Conservation (phyloP, 176 grass and related monocot species). For the Oryza brachyantha region DNA sequence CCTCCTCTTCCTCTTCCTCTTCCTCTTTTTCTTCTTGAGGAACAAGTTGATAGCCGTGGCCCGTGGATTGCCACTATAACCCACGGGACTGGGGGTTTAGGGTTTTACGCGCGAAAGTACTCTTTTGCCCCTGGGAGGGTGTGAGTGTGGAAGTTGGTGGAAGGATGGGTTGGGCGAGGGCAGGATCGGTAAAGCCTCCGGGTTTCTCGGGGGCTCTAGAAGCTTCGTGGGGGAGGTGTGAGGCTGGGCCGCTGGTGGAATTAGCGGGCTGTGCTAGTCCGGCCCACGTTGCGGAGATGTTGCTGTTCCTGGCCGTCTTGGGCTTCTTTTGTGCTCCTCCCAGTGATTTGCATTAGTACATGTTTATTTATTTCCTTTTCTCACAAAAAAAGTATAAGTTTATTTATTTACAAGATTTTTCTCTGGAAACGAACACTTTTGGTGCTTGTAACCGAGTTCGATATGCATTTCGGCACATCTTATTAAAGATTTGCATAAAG, state of each 20-base stretch:
- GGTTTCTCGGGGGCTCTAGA: not conserved
- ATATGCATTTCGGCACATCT: too few relatives aligned
- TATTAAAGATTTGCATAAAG: not conserved
- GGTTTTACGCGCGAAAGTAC: conserved; percentile 12
- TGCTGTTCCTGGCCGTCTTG: not conserved
- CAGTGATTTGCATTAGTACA: too few relatives aligned
- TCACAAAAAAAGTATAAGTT: too few relatives aligned
- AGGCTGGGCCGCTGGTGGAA: not conserved
- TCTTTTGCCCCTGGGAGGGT: not conserved
- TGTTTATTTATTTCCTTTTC: too few relatives aligned
- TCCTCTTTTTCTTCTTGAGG: conserved; percentile 14
- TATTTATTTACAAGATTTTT: not conserved
- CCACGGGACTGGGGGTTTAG: too few relatives aligned
- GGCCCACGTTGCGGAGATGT: not conserved
- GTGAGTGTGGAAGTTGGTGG: rapidly evolving
- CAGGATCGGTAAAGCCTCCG: not conserved
- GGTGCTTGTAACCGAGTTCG: not conserved
- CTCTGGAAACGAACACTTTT: not conserved
- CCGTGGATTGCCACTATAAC: too few relatives aligned
- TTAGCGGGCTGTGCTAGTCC: not conserved
- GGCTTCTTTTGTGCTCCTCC: too few relatives aligned
- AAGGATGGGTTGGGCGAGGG: not conserved
- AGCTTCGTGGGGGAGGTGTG: not conserved
- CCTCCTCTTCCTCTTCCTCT: too few relatives aligned
- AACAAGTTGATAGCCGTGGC: not conserved